These are phyloP conservation scores for Pseudozyma tsukubaensis DNA, from an alignment of 1,284 basidiomycete species.

Conservation along the genomic window DNA sequence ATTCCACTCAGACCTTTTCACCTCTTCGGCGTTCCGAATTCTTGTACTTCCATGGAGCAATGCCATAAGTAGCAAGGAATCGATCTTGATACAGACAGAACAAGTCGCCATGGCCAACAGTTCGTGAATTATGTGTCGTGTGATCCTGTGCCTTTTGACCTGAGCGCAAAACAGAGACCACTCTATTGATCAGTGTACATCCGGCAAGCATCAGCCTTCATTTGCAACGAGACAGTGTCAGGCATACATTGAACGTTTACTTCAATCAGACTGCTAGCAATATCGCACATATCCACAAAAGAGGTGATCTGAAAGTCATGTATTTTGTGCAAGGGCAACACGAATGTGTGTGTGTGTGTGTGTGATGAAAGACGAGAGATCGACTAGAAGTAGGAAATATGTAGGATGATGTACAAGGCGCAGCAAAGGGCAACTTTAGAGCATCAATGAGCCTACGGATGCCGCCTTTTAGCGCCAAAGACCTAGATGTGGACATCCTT, in stretches of 20 bases:
- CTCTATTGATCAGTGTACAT: too few species aligned
- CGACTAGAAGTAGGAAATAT: slow-evolving; percentile 28
- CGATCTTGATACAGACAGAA: too few species aligned
- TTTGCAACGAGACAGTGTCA: too few species aligned
- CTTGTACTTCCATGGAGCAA: too few species aligned
- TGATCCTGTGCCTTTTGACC: neutral
- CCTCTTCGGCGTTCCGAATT: neutral
- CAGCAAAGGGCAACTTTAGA: slow-evolving; percentile 7
- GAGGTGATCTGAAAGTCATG: slow-evolving; percentile 35
- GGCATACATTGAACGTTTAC: too few species aligned
- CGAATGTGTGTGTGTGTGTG: slow-evolving; percentile 4
- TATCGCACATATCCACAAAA: neutral
- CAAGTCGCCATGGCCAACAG: too few species aligned
- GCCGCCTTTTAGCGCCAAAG: slow-evolving; percentile 20
- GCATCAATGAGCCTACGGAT: neutral
- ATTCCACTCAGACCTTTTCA: neutral
- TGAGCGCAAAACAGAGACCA: too few species aligned
- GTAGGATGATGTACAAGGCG: slow-evolving; percentile 43
- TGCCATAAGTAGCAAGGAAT: too few species aligned
- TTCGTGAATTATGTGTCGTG: neutral
- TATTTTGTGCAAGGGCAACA: slow-evolving; percentile 54
- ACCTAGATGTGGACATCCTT: slow-evolving; percentile 23
- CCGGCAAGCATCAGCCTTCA: too few species aligned
- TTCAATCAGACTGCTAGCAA: neutral
- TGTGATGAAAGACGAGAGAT: slow-evolving; percentile 1